phyloP scores from a whole-genome alignment of 352 stramenopile species.

The Blastocystis sp. region DNA sequence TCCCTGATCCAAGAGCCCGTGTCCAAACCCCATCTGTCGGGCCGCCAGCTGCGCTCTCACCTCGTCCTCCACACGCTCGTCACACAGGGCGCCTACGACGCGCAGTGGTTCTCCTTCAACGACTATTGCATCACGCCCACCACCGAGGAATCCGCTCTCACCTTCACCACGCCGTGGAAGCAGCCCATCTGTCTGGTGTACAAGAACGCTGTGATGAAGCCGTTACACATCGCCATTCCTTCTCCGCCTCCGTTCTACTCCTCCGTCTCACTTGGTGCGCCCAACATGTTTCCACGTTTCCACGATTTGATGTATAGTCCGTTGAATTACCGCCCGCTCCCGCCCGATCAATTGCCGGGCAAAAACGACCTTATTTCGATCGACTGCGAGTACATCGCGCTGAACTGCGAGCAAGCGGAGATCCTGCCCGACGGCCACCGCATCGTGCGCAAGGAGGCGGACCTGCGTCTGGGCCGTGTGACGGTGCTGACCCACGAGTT shows the following conservation, averaged over 20 bases:
- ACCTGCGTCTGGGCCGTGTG: slow-evolving; percentile 80
- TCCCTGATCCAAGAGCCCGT: neutral
- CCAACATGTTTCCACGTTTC: slow-evolving; percentile 7
- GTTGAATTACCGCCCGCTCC: slow-evolving; percentile 9
- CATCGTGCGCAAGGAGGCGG: slow-evolving; percentile 77
- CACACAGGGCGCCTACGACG: neutral
- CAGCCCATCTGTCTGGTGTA: slow-evolving; percentile 43
- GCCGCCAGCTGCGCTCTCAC: neutral
- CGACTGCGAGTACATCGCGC: slow-evolving; percentile 79
- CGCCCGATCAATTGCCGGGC: slow-evolving; percentile 71
- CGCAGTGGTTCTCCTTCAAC: slow-evolving; percentile 79
- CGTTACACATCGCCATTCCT: neutral
- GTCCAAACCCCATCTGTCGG: neutral
- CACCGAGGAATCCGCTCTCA: slow-evolving; percentile 76
- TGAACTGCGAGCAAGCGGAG: slow-evolving; percentile 71
- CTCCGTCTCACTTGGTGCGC: slow-evolving; percentile 1
- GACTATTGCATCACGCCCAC: slow-evolving; percentile 77
- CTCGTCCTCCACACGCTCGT: slow-evolving; percentile 31
- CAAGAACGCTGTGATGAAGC: neutral
- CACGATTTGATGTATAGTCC: slow-evolving; percentile 11
- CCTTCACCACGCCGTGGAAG: slow-evolving; percentile 73
- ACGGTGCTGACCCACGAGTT: slow-evolving; percentile 78
- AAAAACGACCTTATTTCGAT: slow-evolving; percentile 80
- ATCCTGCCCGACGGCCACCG: slow-evolving; percentile 75
- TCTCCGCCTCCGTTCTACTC: slow-evolving; percentile 46